Evolutionary conservation across 257 asterid species (phyloP), one percentile per base, ranked within the genome.

Genomic region (Jacaranda copaia): DNA sequence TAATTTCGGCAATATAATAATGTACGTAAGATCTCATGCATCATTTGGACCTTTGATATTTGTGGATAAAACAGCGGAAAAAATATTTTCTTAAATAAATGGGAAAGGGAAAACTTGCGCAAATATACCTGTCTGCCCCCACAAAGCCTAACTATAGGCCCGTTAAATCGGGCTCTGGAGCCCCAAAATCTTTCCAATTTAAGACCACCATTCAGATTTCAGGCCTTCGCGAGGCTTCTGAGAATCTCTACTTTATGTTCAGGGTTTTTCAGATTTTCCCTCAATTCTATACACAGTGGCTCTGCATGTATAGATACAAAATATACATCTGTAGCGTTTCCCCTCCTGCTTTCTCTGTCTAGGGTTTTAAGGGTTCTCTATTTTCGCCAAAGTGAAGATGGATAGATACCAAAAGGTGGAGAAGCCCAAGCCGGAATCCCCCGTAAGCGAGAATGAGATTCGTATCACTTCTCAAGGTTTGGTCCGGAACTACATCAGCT

Each of bases 371-470:
- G 77, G 60, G 84, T 61, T 67, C 69, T 60, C 60, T 19, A 15
- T 66, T 46, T 53, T 63, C 14, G 11, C 25, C n/a, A 12, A 42
- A 46, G 16, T 1, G n/a, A 53, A 61, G 77, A 88, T 90, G 93
- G 93, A 90, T 57, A 86, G 92, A 68, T 90, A 90, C 73, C 95
- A 88, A 56, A 90, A 86, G 66, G 95, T 90, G 32, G 88, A 86
- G 83, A 90, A 88, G 81, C 91, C 88, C 10, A 86, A 78, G 80
- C 88, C 87, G 0, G 90, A 87, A 64, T 74, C 81, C 1, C 89
- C 90, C 25, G 86, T 85, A 13, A 88, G 82, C 69, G 93, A 90
- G 81, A 90, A 90, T 88, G 96, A 90, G 89, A 88, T 90, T 75
- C 87, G 95, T 14, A 85, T 90, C 70, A 90, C 95, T 56, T 86